Evolutionary conservation across 805 yeast genomes (phyloP).

Genomic region (Candida mattraensis): DNA sequence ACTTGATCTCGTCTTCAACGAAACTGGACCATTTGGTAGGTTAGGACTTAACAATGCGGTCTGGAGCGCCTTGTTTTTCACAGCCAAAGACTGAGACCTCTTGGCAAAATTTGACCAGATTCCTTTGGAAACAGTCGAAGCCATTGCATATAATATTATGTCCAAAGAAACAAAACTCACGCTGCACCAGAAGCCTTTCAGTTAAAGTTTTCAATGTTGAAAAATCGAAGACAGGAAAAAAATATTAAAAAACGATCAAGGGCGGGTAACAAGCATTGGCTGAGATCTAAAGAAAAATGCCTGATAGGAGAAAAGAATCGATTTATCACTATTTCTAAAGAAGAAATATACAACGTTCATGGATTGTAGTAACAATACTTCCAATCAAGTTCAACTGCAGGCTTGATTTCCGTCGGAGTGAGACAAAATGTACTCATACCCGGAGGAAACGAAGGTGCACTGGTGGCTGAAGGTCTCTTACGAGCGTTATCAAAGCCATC

Average conservation of each 20-base stretch:
- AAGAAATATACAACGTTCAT: too few species aligned
- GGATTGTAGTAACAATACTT: slow-evolving; percentile 20
- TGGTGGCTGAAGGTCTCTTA: not conserved
- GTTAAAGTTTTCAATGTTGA: slow-evolving; percentile 1
- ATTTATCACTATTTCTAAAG: too few species aligned
- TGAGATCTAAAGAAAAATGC: not conserved
- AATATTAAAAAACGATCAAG: not conserved
- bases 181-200: not conserved
- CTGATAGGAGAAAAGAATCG: not conserved
- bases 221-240: not conserved
- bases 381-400: slow-evolving; percentile 13
- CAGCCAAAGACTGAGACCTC: slow-evolving; percentile 33
- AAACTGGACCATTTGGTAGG: slow-evolving; percentile 51
- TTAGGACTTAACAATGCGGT: slow-evolving; percentile 32
- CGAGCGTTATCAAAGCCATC: slow-evolving; percentile 8
- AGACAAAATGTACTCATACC: slow-evolving; percentile 10
- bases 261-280: slow-evolving; percentile 4
- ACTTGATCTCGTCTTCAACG: slow-evolving; percentile 43
- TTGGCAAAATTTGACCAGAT: slow-evolving; percentile 37
- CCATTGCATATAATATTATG: too few species aligned
- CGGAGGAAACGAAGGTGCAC: slow-evolving; percentile 1
- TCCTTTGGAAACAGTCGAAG: slow-evolving; percentile 33
- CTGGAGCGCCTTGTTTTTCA: slow-evolving; percentile 29
- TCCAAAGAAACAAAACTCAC: not conserved
- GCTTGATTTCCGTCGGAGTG: not conserved